phyloP scores from a whole-genome alignment of 164 flowering plant species.

The Tetracentron sinense region DNA sequence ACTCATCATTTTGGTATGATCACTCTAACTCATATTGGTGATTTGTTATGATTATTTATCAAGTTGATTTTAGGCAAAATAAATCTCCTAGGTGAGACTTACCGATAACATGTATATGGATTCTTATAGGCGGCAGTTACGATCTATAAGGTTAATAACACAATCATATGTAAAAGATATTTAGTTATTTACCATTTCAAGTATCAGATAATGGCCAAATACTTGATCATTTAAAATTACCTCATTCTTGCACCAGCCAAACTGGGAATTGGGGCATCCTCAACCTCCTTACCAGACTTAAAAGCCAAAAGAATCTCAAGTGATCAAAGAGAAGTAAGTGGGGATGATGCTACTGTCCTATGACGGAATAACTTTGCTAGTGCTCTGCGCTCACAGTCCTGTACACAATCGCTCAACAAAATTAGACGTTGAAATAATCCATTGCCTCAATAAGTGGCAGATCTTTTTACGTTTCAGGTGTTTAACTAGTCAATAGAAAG shows the following conservation, averaged over 20 bases:
- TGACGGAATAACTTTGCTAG: slow-evolving; percentile 71
- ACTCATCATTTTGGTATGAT: too few species aligned
- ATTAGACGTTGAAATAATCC: background rate
- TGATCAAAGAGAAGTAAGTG: slow-evolving; percentile 13
- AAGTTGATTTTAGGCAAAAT: background rate
- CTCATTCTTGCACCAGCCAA: slow-evolving; percentile 8
- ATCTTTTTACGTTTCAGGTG: too few species aligned
- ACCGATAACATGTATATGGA: background rate
- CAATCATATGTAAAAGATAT: background rate
- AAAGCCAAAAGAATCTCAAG: background rate
- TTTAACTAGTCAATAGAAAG: background rate
- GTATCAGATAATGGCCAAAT: background rate
- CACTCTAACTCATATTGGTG: too few species aligned
- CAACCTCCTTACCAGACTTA: background rate
- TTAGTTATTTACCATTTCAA: background rate
- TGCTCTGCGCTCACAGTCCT: slow-evolving; percentile 97
- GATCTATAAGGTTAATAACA: too few species aligned
- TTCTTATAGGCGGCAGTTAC: background rate
- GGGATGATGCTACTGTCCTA: slow-evolving; percentile 32
- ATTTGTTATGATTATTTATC: background rate
- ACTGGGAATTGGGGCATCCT: background rate
- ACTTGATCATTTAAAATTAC: slow-evolving; percentile 1
- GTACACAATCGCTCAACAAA: slow-evolving; percentile 14
- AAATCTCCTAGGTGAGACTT: background rate
- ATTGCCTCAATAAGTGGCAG: background rate